Evolutionary conservation across 1,284 basidiomycete species (phyloP).

Genomic region (Apiotrichum akiyoshidainum): DNA sequence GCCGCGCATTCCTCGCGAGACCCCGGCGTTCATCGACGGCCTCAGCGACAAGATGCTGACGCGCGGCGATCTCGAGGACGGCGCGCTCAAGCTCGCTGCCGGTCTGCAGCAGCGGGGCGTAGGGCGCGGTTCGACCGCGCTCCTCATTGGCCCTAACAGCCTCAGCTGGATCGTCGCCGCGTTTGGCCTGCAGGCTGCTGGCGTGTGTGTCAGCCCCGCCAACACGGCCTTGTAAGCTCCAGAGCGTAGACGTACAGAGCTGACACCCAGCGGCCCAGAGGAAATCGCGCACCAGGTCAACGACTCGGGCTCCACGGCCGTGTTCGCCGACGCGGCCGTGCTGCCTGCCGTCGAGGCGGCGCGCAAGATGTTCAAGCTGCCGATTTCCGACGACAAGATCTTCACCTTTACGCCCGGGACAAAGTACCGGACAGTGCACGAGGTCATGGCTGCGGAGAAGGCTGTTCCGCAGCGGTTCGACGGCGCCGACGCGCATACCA

Average conservation of each 20-base stretch:
- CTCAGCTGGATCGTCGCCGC: slow-evolving; percentile 62
- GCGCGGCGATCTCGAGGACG: slow-evolving; percentile 57
- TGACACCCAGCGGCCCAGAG: slow-evolving; percentile 8
- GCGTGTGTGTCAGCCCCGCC: slow-evolving; percentile 35
- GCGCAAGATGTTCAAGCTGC: slow-evolving; percentile 21
- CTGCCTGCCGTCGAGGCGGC: slow-evolving; percentile 42
- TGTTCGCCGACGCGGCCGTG: slow-evolving; percentile 59
- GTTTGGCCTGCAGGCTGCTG: slow-evolving; percentile 54
- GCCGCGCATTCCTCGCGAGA: slow-evolving; percentile 26
- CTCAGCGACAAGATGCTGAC: slow-evolving; percentile 59
- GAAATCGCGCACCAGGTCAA: slow-evolving; percentile 49
- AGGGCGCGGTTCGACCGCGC: slow-evolving; percentile 32
- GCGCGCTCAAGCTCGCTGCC: slow-evolving; percentile 59
- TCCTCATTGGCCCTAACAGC: slow-evolving; percentile 55
- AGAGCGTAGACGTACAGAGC: slow-evolving; percentile 23
- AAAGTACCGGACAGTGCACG: slow-evolving; percentile 5
- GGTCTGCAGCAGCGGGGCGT: slow-evolving; percentile 51
- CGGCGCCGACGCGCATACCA: slow-evolving; percentile 5
- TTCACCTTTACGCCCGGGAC: slow-evolving; percentile 9
- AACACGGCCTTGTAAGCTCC: slow-evolving; percentile 41
- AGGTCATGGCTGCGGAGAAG: slow-evolving; percentile 1
- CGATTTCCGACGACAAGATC: slow-evolving; percentile 5
- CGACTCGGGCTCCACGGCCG: slow-evolving; percentile 58
- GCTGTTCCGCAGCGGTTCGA: slow-evolving; percentile 7
- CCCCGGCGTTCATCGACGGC: slow-evolving; percentile 66